Conservation (phyloP, 2,329 filamentous ascomycete species). For the Domatiomyces catenatus region DNA sequence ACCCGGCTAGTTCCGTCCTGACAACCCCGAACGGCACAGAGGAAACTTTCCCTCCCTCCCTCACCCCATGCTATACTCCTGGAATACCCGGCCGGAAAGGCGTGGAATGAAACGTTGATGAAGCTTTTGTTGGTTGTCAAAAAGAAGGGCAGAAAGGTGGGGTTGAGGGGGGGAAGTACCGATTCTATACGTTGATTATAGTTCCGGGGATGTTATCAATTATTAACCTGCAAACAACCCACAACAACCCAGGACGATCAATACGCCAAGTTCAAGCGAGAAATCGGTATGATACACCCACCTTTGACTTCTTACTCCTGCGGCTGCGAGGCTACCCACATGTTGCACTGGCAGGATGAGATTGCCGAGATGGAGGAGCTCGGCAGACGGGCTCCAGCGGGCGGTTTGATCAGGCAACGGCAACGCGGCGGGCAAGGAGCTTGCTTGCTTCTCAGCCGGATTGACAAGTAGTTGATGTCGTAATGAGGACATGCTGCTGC, state of each 20-base stretch:
- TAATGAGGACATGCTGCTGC: not conserved
- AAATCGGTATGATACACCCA: not conserved
- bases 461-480: not conserved
- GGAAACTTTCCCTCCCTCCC: no score
- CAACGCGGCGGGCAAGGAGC: not conserved
- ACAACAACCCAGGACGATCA: not conserved
- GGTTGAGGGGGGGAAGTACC: no score
- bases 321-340: not conserved
- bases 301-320: not conserved
- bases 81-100: no score
- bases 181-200: no score
- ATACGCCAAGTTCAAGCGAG: not conserved
- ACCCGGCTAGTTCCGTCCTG: no score
- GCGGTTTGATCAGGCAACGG: not conserved
- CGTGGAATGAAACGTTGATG: no score
- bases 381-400: not conserved
- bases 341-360: constrained; percentile 21
- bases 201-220: no score
- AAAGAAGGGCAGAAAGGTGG: no score
- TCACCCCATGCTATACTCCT: no score
- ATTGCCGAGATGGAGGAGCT: constrained; percentile 19
- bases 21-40: no score
- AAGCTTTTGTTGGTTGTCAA: no score
- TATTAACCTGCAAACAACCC: no score
- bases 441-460: not conserved